Evolutionary conservation across 306 rosid genomes (phyloP).

Genomic region (Begonia peltatifolia): DNA sequence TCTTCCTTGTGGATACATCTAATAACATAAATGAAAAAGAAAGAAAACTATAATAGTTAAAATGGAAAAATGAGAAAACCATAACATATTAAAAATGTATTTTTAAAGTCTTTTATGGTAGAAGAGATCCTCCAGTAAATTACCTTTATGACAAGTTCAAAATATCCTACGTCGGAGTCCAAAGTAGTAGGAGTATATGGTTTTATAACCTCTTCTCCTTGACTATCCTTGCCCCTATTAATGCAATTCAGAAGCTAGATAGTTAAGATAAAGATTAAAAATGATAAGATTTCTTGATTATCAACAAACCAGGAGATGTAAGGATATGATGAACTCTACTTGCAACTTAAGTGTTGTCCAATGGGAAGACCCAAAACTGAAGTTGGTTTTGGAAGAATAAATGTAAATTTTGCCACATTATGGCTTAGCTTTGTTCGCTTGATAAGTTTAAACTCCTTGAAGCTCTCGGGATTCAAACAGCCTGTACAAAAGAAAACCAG

Average conservation of each 20-base stretch:
- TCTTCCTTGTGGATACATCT: conserved; percentile 99
- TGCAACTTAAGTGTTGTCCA: conserved; percentile 99
- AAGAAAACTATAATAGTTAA: conserved; percentile 1
- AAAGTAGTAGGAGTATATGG: conserved; percentile 93
- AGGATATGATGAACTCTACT: conserved; percentile 17
- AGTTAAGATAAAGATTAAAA: no score
- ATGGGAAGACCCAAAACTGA: conserved; percentile 94
- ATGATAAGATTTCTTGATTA: neutral
- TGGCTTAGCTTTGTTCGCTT: conserved; percentile 79
- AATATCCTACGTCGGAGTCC: conserved; percentile 86
- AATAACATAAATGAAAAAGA: neutral
- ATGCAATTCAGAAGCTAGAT: conserved; percentile 6
- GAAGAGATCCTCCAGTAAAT: no score
- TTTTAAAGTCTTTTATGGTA: no score
- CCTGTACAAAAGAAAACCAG: conserved; percentile 15
- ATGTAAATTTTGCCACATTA: conserved; percentile 87
- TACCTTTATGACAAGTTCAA: conserved; percentile 94
- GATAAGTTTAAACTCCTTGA: conserved; percentile 67
- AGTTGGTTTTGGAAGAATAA: conserved; percentile 64
- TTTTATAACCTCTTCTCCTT: conserved; percentile 78
- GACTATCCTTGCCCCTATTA: conserved; percentile 82
- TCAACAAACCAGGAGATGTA: conserved; percentile 8
- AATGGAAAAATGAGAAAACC: no score
- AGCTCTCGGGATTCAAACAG: conserved; percentile 56
- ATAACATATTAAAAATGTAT: no score